Conservation (phyloP, 1,139 yeast genomes). For the Magnusiomyces suaveolens region DNA sequence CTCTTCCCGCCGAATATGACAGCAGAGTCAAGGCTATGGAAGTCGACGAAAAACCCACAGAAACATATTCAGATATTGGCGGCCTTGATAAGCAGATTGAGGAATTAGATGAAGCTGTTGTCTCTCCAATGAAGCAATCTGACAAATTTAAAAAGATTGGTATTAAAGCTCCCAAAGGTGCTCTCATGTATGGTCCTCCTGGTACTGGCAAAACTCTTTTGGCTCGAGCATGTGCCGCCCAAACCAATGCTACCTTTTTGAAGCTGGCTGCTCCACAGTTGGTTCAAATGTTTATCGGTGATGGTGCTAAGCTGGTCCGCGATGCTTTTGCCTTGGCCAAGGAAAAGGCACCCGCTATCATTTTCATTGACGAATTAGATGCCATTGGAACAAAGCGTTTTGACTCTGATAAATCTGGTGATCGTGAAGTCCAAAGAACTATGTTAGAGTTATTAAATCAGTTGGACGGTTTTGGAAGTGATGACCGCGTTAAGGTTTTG, state of each 20-base stretch:
- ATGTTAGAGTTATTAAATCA: constrained; percentile 96
- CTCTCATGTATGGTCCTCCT: constrained; percentile 98
- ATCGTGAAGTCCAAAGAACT: constrained; percentile 97
- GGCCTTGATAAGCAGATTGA: constrained; percentile 97
- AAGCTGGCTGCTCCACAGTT: constrained; percentile 97
- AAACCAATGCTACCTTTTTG: constrained; percentile 91
- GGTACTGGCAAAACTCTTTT: constrained; percentile 96
- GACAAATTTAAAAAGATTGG: constrained; percentile 90
- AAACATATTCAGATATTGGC: constrained; percentile 93
- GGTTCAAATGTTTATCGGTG: constrained; percentile 98
- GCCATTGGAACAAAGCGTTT: constrained; percentile 95
- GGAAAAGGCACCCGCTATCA: constrained; percentile 96
- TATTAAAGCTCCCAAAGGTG: constrained; percentile 96
- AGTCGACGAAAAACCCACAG: constrained; percentile 96
- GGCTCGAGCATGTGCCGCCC: constrained; percentile 99
- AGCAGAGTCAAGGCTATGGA: constrained; percentile 98
- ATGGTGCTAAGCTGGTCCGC: constrained; percentile 95
- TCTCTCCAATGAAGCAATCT: constrained; percentile 95
- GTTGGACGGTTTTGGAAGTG: constrained; percentile 96
- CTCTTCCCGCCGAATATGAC: constrained; percentile 94
- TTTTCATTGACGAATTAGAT: constrained; percentile 95
- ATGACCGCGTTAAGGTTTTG: constrained; percentile 90
- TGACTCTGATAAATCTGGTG: constrained; percentile 95
- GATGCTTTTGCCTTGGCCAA: constrained; percentile 97
- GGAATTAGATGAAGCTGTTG: constrained; percentile 95